Percentiles rank a stretch among this genome's conserved stretches.
Conservation (phyloP, 2,329 filamentous ascomycete species). For the Bimuria novae-zelandiae region DNA sequence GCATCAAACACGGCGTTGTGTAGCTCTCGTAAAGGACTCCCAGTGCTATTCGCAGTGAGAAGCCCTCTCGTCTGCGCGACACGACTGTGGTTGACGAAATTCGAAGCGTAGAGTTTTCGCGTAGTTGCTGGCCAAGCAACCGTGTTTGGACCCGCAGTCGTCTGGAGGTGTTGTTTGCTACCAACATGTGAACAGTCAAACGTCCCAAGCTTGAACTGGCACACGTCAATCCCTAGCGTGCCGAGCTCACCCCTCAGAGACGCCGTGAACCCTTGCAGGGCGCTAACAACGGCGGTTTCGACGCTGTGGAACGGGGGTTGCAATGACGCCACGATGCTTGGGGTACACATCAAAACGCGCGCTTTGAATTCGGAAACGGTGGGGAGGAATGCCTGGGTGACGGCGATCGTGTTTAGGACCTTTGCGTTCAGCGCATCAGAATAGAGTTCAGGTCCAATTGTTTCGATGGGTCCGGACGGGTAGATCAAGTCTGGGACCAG, state of each 20-base stretch:
- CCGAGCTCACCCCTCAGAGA: constrained; percentile 79
- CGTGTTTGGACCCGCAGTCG: constrained; percentile 37
- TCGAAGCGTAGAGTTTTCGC: constrained; percentile 42
- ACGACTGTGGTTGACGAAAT: constrained; percentile 45
- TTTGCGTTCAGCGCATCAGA: constrained; percentile 92
- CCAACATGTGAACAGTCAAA: constrained; percentile 78
- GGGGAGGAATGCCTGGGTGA: constrained; percentile 81
- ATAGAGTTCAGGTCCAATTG: constrained; percentile 80
- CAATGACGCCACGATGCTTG: constrained; percentile 78
- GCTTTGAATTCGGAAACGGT: constrained; percentile 59
- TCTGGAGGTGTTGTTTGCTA: constrained; percentile 47
- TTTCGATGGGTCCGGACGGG: constrained; percentile 81
- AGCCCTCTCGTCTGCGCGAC: constrained; percentile 57
- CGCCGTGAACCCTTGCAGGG: constrained; percentile 82
- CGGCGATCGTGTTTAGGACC: constrained; percentile 85
- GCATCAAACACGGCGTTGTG: constrained; percentile 92
- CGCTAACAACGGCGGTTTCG: constrained; percentile 83
- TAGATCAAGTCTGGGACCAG: constrained; percentile 80
- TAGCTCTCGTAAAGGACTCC: constrained; percentile 75
- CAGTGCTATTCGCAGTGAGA: constrained; percentile 56
- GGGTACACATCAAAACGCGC: constrained; percentile 76
- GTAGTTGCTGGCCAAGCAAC: constrained; percentile 45
- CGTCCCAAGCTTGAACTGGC: constrained; percentile 87
- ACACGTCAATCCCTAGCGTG: constrained; percentile 76
- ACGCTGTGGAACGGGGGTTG: constrained; percentile 81